These are phyloP conservation scores for Xylariales sp. DNA, from an alignment of 2,329 filamentous ascomycete genomes.

Conservation along the genomic window DNA sequence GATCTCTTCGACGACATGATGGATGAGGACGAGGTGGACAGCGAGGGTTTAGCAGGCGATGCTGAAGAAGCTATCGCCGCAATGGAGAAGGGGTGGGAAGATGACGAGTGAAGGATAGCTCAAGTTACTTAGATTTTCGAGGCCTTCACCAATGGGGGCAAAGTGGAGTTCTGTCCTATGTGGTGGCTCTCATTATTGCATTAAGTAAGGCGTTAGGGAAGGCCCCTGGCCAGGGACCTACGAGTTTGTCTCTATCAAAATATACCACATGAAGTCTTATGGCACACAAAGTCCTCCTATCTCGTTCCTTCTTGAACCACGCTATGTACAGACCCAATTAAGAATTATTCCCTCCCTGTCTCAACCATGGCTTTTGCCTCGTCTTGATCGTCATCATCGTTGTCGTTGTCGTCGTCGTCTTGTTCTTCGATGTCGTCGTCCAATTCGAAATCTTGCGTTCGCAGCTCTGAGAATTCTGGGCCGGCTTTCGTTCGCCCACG, in stretches of 20 bases:
- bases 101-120: constrained; percentile 35
- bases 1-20: constrained; percentile 36
- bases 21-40: constrained; percentile 47
- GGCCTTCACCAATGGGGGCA: too few species aligned
- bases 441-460: neutral
- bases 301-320: neutral
- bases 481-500: neutral
- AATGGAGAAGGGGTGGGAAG: constrained; percentile 48
- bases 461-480: neutral
- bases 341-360: too few species aligned
- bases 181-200: too few species aligned
- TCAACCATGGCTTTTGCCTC: constrained; percentile 3
- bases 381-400: constrained; percentile 2
- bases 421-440: constrained; percentile 14
- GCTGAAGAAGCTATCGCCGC: constrained; percentile 44
- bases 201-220: too few species aligned
- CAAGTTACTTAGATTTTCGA: too few species aligned
- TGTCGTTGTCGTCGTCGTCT: constrained; percentile 13
- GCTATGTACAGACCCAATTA: too few species aligned
- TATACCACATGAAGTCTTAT: too few species aligned
- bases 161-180: too few species aligned
- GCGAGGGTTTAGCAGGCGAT: constrained; percentile 45
- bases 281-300: neutral
- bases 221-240: too few species aligned
- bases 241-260: too few species aligned